Evolutionary conservation across 331 rosid genomes (phyloP), one percentile per base, ranked within the genome.

Genomic region (Erythrophleum ivorense): DNA sequence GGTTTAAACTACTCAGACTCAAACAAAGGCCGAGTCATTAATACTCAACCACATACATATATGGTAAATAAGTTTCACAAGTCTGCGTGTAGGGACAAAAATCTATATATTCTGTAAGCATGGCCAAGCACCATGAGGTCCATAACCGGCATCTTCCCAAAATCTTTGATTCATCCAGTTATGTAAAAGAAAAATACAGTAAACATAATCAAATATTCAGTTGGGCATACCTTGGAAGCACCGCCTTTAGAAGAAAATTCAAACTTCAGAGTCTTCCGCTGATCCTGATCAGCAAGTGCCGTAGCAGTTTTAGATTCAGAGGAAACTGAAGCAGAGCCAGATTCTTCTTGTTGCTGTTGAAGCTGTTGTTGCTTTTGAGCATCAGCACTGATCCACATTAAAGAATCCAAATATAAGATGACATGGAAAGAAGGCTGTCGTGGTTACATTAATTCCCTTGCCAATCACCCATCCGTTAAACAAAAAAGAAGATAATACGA

Each of bases 171-270:
- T 73, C 53, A 67, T 46, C 10, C 0, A 71, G 19, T 7, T 31
- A 48, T 18, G 24, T n/a, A 13, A 34, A 14, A 33, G 54, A 5
- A 34, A 33, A 34, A 6, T 16, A 9, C 34, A 52, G 48, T 31
- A 73, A 50, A 43, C 33, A 73, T 55, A 16, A 1, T 16, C 2
- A 14, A 7, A 55, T 38, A 18, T 19, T 33, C 40, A 49, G 24
- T 12, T 9, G 67, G 58, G 11, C 52, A 43, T 82, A 90, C 97
- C 95, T 92, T 95, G 57, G 96, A 90, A 67, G 85, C 85, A 78
- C 89, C 86, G 77, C 96, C 89, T 87, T 93, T 95, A 36, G 98
- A 88, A 78, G 98, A 89, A 89, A 95, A 93, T 65, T 94, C 98
- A 81, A 95, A 95, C 84, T 93, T 95, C 87, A 93, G 86, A 59